Evolutionary conservation across 768 basidiomycete species (phyloP), one percentile per base, ranked within the genome.

Genomic region (Trametes meyenii): DNA sequence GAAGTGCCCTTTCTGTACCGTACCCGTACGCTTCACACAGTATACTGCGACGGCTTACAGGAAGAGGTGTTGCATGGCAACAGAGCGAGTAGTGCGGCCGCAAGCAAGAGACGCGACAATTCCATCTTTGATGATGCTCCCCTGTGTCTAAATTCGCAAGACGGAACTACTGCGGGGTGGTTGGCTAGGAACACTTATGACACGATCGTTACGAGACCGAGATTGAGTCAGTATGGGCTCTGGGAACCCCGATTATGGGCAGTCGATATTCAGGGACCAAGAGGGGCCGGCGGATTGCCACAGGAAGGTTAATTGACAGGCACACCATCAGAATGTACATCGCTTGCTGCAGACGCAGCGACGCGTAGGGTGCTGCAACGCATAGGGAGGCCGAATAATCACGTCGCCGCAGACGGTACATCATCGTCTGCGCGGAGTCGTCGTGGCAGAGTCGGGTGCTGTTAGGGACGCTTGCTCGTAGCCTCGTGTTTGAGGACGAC

Each of bases 251-350:
- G n/a, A n/a, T n/a, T 21, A 6, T 12, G 42, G 56, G 11, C 6
- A 26, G 44, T 42, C 7, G 56, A 58, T 50, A 58, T 51, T 50
- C 49, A 58, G 57, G 57, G 44, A 58, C 57, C 5, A 14, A n/a
- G n/a, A n/a, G n/a, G n/a, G n/a, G n/a, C n/a, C n/a, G n/a, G 29
- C 29, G 29, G 8, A 33, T 33, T 33, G 29, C 29, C 29, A 33
- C 40, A 17, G 26, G 19, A 58, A 58, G 57, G 12, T 49, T 58
- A 58, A 33, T 13, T 44, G 57, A 50, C 56, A 42, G 24, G 17
- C 13, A 33, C 38, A 24, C 17, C 24, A 58, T 49, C 56, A 43
- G 10, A 2, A 39, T 3, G 21, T 13, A 49, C 19, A 16, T n/a
- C 45, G 24, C 45, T 38, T 12, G 36, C 14, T 40, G 33, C 38